These are phyloP conservation scores for Pueraria montana DNA, from an alignment of 306 rosid genomes.

Conservation along the genomic window DNA sequence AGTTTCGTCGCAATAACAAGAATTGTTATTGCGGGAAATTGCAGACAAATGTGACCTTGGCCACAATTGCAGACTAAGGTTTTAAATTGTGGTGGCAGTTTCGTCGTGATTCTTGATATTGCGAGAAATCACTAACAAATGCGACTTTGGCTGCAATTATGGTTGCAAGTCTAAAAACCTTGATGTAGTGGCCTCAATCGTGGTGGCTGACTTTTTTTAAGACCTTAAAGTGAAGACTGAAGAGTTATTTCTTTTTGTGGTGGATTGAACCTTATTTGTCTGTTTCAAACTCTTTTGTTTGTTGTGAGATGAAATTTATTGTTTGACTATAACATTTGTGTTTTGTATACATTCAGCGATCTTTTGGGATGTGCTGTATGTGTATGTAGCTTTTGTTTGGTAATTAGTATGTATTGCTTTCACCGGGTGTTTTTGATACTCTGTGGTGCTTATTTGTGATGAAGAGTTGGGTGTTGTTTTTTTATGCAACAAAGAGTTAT, in stretches of 20 bases:
- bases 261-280: neutral
- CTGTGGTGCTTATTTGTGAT: neutral
- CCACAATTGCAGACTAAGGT: neutral
- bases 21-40: neutral
- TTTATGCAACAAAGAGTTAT: conserved; percentile 9
- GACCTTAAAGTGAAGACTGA: neutral
- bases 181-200: neutral
- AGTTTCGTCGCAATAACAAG: no score
- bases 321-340: neutral
- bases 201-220: neutral
- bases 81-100: neutral
- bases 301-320: neutral
- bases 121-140: neutral
- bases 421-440: neutral
- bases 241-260: neutral
- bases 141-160: neutral
- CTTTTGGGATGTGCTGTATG: neutral
- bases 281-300: neutral
- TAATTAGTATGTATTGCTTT: neutral
- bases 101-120: neutral
- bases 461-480: neutral
- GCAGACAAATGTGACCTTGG: neutral
- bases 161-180: neutral
- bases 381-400: neutral
- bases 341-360: conserved; percentile 8